Base-by-base conservation (phyloP, 208 protist species). In the Leishmania major region DNA sequence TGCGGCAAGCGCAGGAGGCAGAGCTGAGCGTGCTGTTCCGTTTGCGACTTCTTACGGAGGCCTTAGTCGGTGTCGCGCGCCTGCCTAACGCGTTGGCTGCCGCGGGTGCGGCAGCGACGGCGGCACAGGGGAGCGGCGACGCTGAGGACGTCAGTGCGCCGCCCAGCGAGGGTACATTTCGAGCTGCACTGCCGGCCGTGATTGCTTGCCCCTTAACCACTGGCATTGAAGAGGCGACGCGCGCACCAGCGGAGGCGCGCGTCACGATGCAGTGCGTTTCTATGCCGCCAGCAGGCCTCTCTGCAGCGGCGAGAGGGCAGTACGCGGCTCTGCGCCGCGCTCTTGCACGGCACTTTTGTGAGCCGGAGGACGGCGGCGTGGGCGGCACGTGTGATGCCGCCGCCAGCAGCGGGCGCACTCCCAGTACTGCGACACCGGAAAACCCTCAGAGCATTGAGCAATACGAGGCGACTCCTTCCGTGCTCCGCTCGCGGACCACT, bases 1-100 rank as follows among this genome's bases (percentile, higher is more conserved):
- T 78, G 57, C 75, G 75, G 53, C 13, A 10, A 47, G 55, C 59
- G 53, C 75, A 78, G 17, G 75, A 60, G 57, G 57, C 75, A 47
- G 75, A 78, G 11, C 53, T 45, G 13, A 47, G 57, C 37, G 75
- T 78, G 55, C 40, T 78, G 53, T 11, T 49, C 25, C 75, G 75
- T 35, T 47, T 78, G 53, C 53, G 40, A 35, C 10, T 17, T 3
- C 57, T 78, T 19, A 78, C 75, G 53, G 55, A 60, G 53, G 17
- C 35, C 31, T 45, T 77, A 15, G 6, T 77, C 5, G 35, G 51
- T 31, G 35, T n/a, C n/a, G 19, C 40, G 53, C 17, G n/a, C 49
- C 25, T 15, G n/a, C 47, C n/a, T 31, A 62, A 35, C 25, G 15
- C n/a, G 35, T 17, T 19, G 10, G 51, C 13, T 64, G 73, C 10